A percentile compares a stretch with the other conserved stretches of the same genome.
phyloP scores from a whole-genome alignment of 164 flowering plant genomes.

The Macadamia tetraphylla region DNA sequence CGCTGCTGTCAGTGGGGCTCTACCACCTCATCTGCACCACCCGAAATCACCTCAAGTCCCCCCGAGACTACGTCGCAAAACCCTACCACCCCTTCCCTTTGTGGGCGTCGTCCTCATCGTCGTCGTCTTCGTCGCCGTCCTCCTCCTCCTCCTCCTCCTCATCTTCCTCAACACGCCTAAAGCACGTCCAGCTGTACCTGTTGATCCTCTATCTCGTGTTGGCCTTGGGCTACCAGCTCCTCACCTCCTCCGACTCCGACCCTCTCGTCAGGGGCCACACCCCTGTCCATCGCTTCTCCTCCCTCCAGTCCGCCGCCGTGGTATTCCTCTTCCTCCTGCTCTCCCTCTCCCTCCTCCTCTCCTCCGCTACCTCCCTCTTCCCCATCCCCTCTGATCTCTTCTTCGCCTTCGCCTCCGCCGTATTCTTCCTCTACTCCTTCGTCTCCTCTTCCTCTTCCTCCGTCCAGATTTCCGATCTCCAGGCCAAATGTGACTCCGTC shows the following conservation, averaged over 20 bases:
- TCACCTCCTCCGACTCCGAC: slow-evolving; percentile 51
- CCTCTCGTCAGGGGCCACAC: slow-evolving; percentile 74
- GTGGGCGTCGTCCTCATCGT: no score
- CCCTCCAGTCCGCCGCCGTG: slow-evolving; percentile 65
- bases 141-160: no score
- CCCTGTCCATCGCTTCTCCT: slow-evolving; percentile 77
- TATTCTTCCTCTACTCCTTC: slow-evolving; percentile 57
- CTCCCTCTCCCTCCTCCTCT: slow-evolving; percentile 50
- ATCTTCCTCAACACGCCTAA: slow-evolving; percentile 20
- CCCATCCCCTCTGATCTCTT: slow-evolving; percentile 68
- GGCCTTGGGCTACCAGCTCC: slow-evolving; percentile 45
- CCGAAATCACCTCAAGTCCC: slow-evolving; percentile 55
- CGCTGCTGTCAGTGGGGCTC: slow-evolving; percentile 53
- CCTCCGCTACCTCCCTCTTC: slow-evolving; percentile 50
- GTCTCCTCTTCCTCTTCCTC: slow-evolving; percentile 47
- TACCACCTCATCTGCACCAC: slow-evolving; percentile 66
- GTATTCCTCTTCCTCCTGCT: slow-evolving; percentile 67
- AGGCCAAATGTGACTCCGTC: slow-evolving; percentile 63
- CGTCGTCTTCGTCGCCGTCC: no score
- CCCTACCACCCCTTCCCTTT: slow-evolving; percentile 61
- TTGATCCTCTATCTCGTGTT: slow-evolving; percentile 45
- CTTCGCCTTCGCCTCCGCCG: slow-evolving; percentile 57
- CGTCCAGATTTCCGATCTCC: slow-evolving; percentile 57
- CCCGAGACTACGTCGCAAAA: slow-evolving; percentile 45
- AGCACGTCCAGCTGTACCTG: slow-evolving; percentile 56